Base-by-base conservation (phyloP, 2,329 filamentous ascomycete species). In the Monilinia laxa region DNA sequence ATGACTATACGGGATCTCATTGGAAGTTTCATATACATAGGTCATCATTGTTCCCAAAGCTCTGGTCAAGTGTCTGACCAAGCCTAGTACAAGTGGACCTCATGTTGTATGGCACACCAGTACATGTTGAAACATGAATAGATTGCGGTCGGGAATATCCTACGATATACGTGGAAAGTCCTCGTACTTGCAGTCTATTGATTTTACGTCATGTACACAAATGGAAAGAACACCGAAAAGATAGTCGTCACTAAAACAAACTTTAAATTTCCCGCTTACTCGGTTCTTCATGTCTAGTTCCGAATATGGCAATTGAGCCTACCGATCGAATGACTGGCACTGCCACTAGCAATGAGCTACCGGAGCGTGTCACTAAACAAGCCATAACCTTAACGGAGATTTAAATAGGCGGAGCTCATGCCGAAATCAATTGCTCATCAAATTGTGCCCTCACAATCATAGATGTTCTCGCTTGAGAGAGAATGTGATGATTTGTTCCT, bases 71-170 rank as follows among this genome's bases (percentile, higher is more conserved):
- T 51, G 20, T 60, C 35, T 49, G 49, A 42, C 57, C 42, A 60
- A 60, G 28, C 28, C 42, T 49, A 51, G 57, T 51, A 60, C 57
- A 60, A 51, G 42, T 23, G 28, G 28, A 60, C 57, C 28, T 60
- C 28, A 20, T 60, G 57, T 60, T 60, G 57, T 60, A 51, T 45
- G 14, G 49, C 57, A 49, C 57, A 45, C 45, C 49, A 60, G 57
- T 51, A 60, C 57, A 60, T 60, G 57, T 45, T 60, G 57, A 45
- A 38, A 60, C 28, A 60, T 60, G 57, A 45, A 51, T 49, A 38
- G 28, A 23, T 51, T 60, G 28, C 12, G 14, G 25, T 16, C 57
- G 20, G 56, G 28, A 51, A 51, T 16, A 51, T 51, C n/a, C 28
- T 42, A 35, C 49, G 28, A 31, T 60, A 60, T 49, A 38, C 57